Conservation (phyloP, 257 asterid species). For the Solanum clarkiae region DNA sequence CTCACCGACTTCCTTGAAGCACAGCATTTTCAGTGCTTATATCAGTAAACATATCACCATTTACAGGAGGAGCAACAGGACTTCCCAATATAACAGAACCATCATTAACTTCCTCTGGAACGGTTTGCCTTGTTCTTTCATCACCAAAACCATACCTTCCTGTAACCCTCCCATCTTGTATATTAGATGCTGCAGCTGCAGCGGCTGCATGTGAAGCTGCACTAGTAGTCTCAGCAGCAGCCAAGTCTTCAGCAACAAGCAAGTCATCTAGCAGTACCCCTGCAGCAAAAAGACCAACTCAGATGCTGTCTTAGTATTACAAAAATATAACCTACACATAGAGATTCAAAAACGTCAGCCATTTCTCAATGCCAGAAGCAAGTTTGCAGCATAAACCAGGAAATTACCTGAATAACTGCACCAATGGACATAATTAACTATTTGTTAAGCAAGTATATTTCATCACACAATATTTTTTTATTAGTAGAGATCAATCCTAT, state of each 20-base stretch:
- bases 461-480: not conserved
- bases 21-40: constrained; percentile 88
- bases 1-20: constrained; percentile 78
- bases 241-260: constrained; percentile 94
- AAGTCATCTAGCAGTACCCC: constrained; percentile 93
- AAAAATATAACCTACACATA: not conserved
- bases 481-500: not conserved
- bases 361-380: not conserved
- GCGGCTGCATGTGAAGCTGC: constrained; percentile 99
- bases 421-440: not conserved
- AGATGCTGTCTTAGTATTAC: not conserved
- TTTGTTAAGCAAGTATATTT: not conserved
- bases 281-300: constrained; percentile 6
- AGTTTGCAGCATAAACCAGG: not conserved
- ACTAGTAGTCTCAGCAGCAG: constrained; percentile 94
- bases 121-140: constrained; percentile 47
- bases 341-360: not conserved
- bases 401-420: not conserved
- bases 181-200: constrained; percentile 60
- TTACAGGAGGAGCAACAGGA: constrained; percentile 89
- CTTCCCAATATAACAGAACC: constrained; percentile 85
- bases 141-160: constrained; percentile 64
- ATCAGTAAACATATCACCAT: constrained; percentile 86
- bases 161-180: constrained; percentile 50
- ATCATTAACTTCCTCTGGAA: constrained; percentile 48